Base-by-base conservation (phyloP, 371 early-diverging fungal genomes). In the Rhizopus delemar region DNA sequence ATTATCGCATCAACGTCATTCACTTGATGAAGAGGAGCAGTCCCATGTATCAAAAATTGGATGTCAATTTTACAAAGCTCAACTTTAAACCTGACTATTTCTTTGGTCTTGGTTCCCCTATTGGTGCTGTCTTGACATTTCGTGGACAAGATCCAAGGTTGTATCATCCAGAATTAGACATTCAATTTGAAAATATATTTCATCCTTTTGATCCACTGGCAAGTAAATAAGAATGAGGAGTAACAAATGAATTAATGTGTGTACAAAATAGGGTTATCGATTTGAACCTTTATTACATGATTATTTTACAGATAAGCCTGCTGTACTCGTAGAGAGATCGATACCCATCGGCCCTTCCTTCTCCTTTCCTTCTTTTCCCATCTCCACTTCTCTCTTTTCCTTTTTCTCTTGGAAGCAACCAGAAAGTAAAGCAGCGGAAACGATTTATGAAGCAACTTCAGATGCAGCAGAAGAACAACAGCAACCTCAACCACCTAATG, bases 201-300 rank as follows among this genome's bases (percentile, higher is more conserved):
- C 83, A 86, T 57, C 80, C 87, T 0, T 86, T 83, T 69, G 90
- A 87, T 54, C 87, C 87, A 16, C 46, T 86, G 58, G 78, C 74
- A 68, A 59, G 58, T 38, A 35, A 5, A 15, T 2, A 1, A 57
- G 15, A 28, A 12, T 16, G n/a, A 41, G 1, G 6, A 35, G n/a
- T 11, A 41, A 2, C 12, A 22, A 8, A 31, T 29, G 5, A 8
- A 15, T 35, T 2, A 12, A 13, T 38, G 12, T 49, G 11, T 53
- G 12, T 29, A 43, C 16, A 11, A 5, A 39, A 1, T 51, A 77
- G 78, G 80, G 74, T 4, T 80, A 80, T 54, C 75, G 80, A 12
- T 70, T 77, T 51, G 80, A 80, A 41, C 80, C 80, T n/a, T 59
- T 80, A 2, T 62, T 71, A 12, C 63, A 64, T 57, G 77, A 80